These are phyloP conservation scores for Cucumis hystrix DNA, from an alignment of 306 rosid genomes.

Conservation along the genomic window DNA sequence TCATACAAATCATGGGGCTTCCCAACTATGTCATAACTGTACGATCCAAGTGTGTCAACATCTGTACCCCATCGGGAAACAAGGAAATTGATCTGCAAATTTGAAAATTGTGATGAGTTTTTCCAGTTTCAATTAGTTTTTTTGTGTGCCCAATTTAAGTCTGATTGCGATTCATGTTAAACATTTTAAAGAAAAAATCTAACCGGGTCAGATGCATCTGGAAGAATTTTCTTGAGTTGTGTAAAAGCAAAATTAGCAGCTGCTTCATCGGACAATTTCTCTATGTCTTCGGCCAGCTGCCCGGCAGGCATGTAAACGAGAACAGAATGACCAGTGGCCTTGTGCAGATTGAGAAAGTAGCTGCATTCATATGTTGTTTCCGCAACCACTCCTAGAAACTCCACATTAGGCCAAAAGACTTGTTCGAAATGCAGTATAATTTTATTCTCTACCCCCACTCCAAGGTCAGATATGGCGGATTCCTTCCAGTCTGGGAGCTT, in stretches of 20 bases:
- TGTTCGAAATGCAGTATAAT: conserved; percentile 76
- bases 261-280: conserved; percentile 98
- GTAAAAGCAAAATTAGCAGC: conserved; percentile 72
- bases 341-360: conserved; percentile 97
- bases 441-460: conserved; percentile 90
- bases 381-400: conserved; percentile 93
- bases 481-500: conserved; percentile 98
- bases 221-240: conserved; percentile 85
- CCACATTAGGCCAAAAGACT: conserved; percentile 97
- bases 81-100: conserved; percentile 67
- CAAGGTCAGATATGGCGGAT: conserved; percentile 73
- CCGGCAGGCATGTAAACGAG: conserved; percentile 99
- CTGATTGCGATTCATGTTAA: background rate
- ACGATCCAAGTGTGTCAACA: conserved; percentile 67
- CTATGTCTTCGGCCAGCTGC: conserved; percentile 91
- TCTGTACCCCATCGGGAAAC: conserved; percentile 98
- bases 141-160: background rate
- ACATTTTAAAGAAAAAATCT: background rate
- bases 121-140: background rate
- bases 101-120: conserved; percentile 4
- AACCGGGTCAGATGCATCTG: conserved; percentile 90
- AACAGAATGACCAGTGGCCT: conserved; percentile 81
- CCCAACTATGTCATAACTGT: conserved; percentile 80
- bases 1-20: conserved; percentile 87
- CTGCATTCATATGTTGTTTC: conserved; percentile 94